Evolutionary conservation across 2,329 filamentous ascomycete species (phyloP), one percentile per base, ranked within the genome.

Genomic region (Penicillium concentricum): DNA sequence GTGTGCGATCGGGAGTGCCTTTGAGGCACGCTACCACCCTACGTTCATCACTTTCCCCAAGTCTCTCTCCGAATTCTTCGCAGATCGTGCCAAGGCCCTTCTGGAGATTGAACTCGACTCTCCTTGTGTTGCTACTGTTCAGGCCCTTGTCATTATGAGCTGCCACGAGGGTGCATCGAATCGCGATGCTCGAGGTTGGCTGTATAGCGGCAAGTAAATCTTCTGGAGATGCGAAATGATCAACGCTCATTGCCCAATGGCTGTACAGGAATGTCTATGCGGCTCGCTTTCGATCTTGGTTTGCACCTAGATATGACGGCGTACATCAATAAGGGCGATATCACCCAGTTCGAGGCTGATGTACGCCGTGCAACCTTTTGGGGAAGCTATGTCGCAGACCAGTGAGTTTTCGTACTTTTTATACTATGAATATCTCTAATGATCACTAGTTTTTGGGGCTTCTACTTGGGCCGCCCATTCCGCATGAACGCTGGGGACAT

Each of bases 41-140:
- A 75, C 72, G 3, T 76, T 78, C 62, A 66, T 78, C 56, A 71
- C 76, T 38, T 70, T 77, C 59, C 64, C 69, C 38, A 68, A 74
- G 26, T 73, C 67, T 1, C 54, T 72, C 3, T 67, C 71, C 1
- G 72, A 74, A 20, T 74, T 73, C 38, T 74, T 75, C 47, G 74
- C 75, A 8, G 74, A 77, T 41, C 67, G 78, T 26, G 74, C 77
- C 1, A 80, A 80, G 56, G 71, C 73, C 7, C 68, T 79, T 5
- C 61, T 81, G 9, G 78, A 81, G 38, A 74, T 79, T 5, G 78
- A 81, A 56, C 64, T 81, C 15, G 79, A 81, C 54, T 74, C 70
- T 26, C 79, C 79, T 1, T 77, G 73, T 42, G 69, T 81, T n/a
- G 77, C 79, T 5, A 81, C 78, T 4, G 74, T 78, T 8, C 79